Percentiles rank a stretch among this genome's conserved stretches.
These are phyloP conservation scores for Marasmius tenuissimus DNA, from an alignment of 1,284 basidiomycete species.

Conservation along the genomic window DNA sequence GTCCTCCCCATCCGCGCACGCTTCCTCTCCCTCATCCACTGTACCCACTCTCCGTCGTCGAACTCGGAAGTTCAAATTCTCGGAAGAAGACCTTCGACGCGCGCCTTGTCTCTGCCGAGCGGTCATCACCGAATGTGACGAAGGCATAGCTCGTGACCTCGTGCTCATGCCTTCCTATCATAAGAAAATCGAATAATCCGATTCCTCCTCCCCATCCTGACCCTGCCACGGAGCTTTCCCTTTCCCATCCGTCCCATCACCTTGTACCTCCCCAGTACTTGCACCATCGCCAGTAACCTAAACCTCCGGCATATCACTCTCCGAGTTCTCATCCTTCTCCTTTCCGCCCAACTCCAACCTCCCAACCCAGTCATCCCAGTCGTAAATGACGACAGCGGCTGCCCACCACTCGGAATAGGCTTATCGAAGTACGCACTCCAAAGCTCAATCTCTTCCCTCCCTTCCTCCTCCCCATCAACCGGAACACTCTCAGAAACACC, in stretches of 20 bases:
- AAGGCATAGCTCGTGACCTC: slow-evolving; percentile 3
- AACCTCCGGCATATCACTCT: neutral
- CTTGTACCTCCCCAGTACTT: neutral
- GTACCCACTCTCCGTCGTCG: neutral
- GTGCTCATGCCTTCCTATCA: neutral
- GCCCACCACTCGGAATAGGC: neutral
- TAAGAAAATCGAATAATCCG: neutral
- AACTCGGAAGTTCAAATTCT: neutral
- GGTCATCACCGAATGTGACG: neutral
- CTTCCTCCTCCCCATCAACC: neutral
- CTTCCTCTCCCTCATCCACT: neutral
- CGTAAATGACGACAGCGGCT: neutral
- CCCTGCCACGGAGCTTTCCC: neutral
- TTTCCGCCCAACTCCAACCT: neutral
- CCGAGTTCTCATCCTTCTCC: neutral
- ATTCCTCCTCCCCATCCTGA: neutral
- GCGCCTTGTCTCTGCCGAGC: neutral
- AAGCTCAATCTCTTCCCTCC: neutral
- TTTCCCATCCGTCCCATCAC: neutral
- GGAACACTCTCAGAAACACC: neutral
- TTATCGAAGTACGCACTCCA: neutral
- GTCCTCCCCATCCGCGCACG: neutral
- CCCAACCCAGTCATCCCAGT: too few species aligned
- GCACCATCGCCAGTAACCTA: neutral
- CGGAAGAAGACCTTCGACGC: neutral